Percentiles rank a stretch among this genome's conserved stretches.
Evolutionary conservation across 1,139 yeast species (phyloP).

Genomic region (Zygoascus meyerae): DNA sequence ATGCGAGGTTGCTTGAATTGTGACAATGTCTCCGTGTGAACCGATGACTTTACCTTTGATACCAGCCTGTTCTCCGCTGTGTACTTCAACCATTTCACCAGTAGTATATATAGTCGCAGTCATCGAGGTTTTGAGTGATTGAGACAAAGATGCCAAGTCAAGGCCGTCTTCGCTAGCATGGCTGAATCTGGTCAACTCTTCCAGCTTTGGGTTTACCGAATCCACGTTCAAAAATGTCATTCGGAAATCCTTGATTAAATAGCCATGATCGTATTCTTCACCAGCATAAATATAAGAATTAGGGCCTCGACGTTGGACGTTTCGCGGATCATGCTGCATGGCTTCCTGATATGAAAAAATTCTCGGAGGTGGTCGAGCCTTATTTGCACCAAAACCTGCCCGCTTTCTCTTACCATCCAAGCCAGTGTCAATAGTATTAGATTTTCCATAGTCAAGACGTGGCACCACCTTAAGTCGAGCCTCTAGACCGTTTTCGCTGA

Average conservation of each 20-base stretch:
- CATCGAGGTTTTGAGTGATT: slow-evolving; percentile 63
- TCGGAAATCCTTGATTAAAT: slow-evolving; percentile 77
- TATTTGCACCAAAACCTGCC: slow-evolving; percentile 42
- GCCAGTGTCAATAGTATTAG: slow-evolving; percentile 54
- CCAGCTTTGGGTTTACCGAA: slow-evolving; percentile 79
- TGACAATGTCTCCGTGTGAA: slow-evolving; percentile 61
- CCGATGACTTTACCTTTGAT: slow-evolving; percentile 74
- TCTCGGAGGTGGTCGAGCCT: slow-evolving; percentile 76
- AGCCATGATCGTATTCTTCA: slow-evolving; percentile 89
- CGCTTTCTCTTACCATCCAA: slow-evolving; percentile 46
- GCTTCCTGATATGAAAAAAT: slow-evolving; percentile 62
- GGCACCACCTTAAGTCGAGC: slow-evolving; percentile 91
- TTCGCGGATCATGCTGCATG: slow-evolving; percentile 53
- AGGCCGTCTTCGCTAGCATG: slow-evolving; percentile 70
- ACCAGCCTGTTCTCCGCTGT: slow-evolving; percentile 90
- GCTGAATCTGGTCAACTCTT: slow-evolving; percentile 80
- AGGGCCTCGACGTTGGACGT: slow-evolving; percentile 64
- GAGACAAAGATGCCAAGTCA: slow-evolving; percentile 80
- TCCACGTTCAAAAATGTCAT: slow-evolving; percentile 76
- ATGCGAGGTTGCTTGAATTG: slow-evolving; percentile 49
- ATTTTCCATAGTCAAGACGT: slow-evolving; percentile 81
- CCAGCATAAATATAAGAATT: slow-evolving; percentile 70
- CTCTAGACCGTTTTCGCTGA: slow-evolving; percentile 91
- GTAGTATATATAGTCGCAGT: slow-evolving; percentile 70
- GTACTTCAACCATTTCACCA: slow-evolving; percentile 89